Base-by-base conservation (phyloP, 176 grass and related monocot species). In the Avena atlantica region DNA sequence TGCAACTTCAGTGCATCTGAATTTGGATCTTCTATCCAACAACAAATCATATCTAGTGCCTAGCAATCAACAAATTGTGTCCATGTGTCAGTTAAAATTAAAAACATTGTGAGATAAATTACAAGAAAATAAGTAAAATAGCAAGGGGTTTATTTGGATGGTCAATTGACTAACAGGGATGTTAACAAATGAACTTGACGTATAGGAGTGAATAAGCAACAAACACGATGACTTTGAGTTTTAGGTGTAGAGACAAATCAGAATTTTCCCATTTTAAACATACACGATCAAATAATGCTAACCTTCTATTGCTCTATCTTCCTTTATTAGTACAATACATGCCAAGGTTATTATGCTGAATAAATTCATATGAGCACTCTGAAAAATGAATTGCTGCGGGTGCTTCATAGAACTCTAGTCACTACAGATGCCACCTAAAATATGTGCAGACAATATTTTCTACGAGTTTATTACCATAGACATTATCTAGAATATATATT, bases 31-130 rank as follows among this genome's bases (percentile, higher is more conserved):
- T 98, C 95, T 81, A 80, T 78, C 91, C 93, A 98, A 82, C 95
- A 98, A 60, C 91, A 93, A 60, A 95, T 85, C 89, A 98, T 95
- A 81, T 98, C 37, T 40, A 97, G 52, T 78, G 92, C 91, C 95
- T 97, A 44, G 12, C 10, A 73, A 21, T 49, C 49, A 29, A 78
- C 40, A 44, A 60, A 17, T 70, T 3, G 37, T 40, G 20, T 15
- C 0, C 70, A 36, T 25, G 12, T 2, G 6, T 71, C n/a, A 65
- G 42, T 2, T 42, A 1, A 45, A 31, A 57, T 47, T n/a, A 62
- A 24, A 4, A 15, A 79, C 9, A 2, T 14, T 16, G 5, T 14
- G 34, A 15, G 6, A 37, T 75, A 13, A 48, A 73, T 27, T 75
- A 13, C 12, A 75, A 29, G 6, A 29, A 76, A 14, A 74, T 74